Evolutionary conservation across 208 protist genomes (phyloP), one percentile per base, ranked within the genome.

Genomic region (Acanthamoeba castellanii): DNA sequence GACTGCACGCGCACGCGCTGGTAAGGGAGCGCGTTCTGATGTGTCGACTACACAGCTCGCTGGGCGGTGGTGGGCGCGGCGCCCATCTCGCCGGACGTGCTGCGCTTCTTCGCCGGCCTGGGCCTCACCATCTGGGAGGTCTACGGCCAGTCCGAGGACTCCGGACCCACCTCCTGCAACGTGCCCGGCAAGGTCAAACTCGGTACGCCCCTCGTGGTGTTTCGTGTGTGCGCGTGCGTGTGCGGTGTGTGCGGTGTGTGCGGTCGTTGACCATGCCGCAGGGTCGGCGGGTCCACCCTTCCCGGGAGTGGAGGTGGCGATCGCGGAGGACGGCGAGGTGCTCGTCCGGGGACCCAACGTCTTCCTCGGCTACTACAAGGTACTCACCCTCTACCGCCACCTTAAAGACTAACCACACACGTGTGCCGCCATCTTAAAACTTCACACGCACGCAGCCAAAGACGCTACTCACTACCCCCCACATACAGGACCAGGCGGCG

Each of bases 291-390:
- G 95, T 20, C 20, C 22, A 22, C 5, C 78, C 16, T 27, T 95
- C 13, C 64, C 61, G 13, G 94, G 94, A 30, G 61, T 64, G 14
- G 94, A 96, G 84, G 16, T 94, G 50, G 11, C 18, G 18, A 95
- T 96, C 3, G 76, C 47, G 22, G 50, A 92, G n/a, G 27, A 93
- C 57, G 88, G 92, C n/a, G 89, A 95, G 85, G 95, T 96, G 27
- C 34, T 78, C 50, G 61, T 78, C 32, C 14, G 81, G 2, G 94
- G 94, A 4, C 74, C 78, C 34, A 70, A 94, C 64, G 61, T 95
- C 27, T 94, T 94, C 47, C 32, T 74, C 66, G 96, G 96, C 22
- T 97, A 97, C 66, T 84, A 90, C n/a, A 93, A 95, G 55, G 87
- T 97, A 42, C 34, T 34, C 20, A 91, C 92, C 34, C 68, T 6